Evolutionary conservation across 495 filamentous ascomycete genomes (phyloP), one percentile per base, ranked within the genome.

Genomic region (Penicillium arizonense): DNA sequence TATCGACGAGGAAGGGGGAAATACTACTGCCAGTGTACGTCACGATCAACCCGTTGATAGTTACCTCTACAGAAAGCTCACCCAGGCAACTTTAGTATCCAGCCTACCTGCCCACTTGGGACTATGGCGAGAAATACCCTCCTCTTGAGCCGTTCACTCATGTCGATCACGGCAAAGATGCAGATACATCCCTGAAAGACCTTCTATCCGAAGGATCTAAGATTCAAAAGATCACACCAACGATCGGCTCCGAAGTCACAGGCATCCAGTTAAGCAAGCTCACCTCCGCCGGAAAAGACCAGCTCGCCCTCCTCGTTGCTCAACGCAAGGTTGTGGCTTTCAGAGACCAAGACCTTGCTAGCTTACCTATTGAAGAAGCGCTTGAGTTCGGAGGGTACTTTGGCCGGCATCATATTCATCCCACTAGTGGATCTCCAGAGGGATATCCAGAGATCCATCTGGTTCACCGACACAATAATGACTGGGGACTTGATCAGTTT

Each of bases 401-500:
- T 67, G 89, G 90, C 24, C 83, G 86, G 28, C 85, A 87, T 56
- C 88, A 96, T 72, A 90, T 94, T 64, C 88, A 94, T 62, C 90
- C 87, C 3, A 87, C 88, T 4, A 86, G 80, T 11, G 88, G 89
- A 21, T 77, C 85, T 2, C 89, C 89, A 0, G 74, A 81, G 52
- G 86, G 83, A 11, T 81, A 80, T 62, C 88, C 89, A 8, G 86
- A 92, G 54, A 71, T 94, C 46, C 89, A 93, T 64, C 73, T 93
- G 4, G 90, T 92, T 5, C 87, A 92, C 64, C 83, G 88, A 12
- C 83, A 83, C 23, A 86, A 82, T 0, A 83, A 82, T 13, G 84
- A 87, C 52, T 78, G 78, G 36, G 76, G 71, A 11, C 69, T 75
- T 14, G 76, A 84, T 38, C 58, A 71, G 16, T 85, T 82, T 65